Base-by-base conservation (phyloP, 176 grass and related monocot genomes). In the Bothriochloa decipiens region DNA sequence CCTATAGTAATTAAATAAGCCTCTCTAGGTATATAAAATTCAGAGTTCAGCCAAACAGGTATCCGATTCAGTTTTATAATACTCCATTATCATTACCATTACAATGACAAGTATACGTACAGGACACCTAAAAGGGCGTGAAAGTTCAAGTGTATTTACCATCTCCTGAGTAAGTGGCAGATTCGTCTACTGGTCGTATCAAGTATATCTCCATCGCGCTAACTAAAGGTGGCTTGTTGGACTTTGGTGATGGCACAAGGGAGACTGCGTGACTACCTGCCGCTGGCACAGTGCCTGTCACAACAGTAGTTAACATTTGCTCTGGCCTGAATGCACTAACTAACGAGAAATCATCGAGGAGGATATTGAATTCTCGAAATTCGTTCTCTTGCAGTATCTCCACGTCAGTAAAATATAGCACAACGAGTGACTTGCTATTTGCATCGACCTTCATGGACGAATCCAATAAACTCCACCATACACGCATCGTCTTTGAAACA, bases 201-300 rank as follows among this genome's bases (percentile, higher is more conserved):
- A 20, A 4, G 72, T 84, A 92, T 13, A 84, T 67, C 86, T 92
- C 87, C 73, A 92, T 20, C 0, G 90, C 75, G 26, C 75, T 92
- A 29, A 89, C 42, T 10, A 89, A 17, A 22, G 87, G 87, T 1
- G 14, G 75, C 9, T 50, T 72, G 4, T 50, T 72, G 4, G 87
- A 84, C 10, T 39, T 53, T 64, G 76, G 46, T 57, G 82, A 55
- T 39, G 49, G 62, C n/a, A 12, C 17, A 43, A 92, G 50, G 16
- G 53, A 60, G 17, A 83, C 10, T 22, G 0, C 57, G 37, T 86
- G 84, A n/a, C 0, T 0, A 5, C 1, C 4, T 20, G 13, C 25
- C 9, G 22, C 49, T 52, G 49, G 35, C 29, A 50, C 18, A 26
- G 7, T 68, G 4, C 23, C 47, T 3, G 15, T 70, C 9, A 70